Conservation (phyloP, 2,329 filamentous ascomycete species). For the Sporothrix pallida region DNA sequence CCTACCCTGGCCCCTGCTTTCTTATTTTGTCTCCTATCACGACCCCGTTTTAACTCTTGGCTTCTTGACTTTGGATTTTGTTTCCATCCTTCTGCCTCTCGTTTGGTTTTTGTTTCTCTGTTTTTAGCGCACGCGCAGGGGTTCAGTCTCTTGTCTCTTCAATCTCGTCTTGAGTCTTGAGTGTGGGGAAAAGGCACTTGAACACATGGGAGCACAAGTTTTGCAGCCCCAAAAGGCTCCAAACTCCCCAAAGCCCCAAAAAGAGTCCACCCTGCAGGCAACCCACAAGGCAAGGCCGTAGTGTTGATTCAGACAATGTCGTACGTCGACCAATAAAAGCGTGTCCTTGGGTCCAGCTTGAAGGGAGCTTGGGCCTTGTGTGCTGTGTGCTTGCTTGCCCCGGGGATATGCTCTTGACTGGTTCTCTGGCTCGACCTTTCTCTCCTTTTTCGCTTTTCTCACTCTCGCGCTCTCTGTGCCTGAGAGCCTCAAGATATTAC, state of each 20-base stretch:
- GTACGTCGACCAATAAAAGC: background rate
- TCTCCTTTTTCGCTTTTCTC: background rate
- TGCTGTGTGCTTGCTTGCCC: background rate
- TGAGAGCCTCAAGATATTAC: background rate
- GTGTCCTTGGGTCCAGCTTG: no score
- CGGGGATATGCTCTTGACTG: background rate
- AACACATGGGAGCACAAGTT: no score
- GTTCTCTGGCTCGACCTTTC: no score
- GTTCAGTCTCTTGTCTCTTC: background rate
- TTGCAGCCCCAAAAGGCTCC: background rate
- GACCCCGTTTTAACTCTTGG: background rate
- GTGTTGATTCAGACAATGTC: background rate
- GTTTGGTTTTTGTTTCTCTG: background rate
- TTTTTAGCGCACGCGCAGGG: background rate
- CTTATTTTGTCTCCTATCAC: background rate
- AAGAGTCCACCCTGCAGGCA: background rate
- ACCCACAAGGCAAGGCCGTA: constrained; percentile 9
- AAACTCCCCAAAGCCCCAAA: background rate
- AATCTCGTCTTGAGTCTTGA: background rate
- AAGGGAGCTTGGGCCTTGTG: background rate
- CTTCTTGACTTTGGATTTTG: background rate
- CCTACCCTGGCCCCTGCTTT: background rate
- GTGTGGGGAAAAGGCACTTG: background rate
- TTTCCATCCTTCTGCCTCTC: background rate
- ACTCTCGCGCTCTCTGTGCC: background rate